Conservation (phyloP, 768 basidiomycete genomes). For the Cubamyces sp. region DNA sequence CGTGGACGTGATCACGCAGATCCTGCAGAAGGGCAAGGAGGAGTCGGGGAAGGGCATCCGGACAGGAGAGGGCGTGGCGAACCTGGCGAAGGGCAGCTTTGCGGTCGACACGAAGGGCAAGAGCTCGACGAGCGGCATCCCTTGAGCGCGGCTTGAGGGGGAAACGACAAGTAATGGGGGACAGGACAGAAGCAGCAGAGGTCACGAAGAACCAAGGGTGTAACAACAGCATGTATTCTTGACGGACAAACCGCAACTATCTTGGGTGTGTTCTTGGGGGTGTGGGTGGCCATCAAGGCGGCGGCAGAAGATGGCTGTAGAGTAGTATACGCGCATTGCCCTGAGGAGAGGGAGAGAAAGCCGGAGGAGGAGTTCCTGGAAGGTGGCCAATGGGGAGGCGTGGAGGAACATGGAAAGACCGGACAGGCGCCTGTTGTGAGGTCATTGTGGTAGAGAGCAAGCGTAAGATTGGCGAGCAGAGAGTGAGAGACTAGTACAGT, state of each 20-base stretch:
- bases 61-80: conserved; percentile 29
- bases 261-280: background rate
- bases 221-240: conserved; percentile 14
- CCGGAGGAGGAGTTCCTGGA: background rate
- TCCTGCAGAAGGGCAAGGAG: conserved; percentile 67
- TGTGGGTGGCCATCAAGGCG: background rate
- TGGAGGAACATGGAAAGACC: conserved; percentile 4
- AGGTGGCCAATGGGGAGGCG: conserved; percentile 2
- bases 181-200: background rate
- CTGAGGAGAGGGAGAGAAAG: background rate
- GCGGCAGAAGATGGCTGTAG: background rate
- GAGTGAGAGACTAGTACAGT: no score
- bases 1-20: conserved; percentile 57
- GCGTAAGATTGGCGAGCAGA: no score
- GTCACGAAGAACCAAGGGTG: conserved; percentile 10
- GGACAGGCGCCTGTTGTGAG: conserved; percentile 7
- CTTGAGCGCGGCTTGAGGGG: conserved; percentile 3
- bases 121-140: conserved; percentile 29
- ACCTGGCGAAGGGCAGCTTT: conserved; percentile 39
- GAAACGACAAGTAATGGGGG: background rate
- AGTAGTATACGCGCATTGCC: conserved; percentile 3
- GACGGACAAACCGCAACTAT: background rate
- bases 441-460: background rate
- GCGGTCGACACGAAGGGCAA: conserved; percentile 46
- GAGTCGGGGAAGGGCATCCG: conserved; percentile 55